Evolutionary conservation across 768 basidiomycete species (phyloP).

Genomic region (Fomitopsis serialis): DNA sequence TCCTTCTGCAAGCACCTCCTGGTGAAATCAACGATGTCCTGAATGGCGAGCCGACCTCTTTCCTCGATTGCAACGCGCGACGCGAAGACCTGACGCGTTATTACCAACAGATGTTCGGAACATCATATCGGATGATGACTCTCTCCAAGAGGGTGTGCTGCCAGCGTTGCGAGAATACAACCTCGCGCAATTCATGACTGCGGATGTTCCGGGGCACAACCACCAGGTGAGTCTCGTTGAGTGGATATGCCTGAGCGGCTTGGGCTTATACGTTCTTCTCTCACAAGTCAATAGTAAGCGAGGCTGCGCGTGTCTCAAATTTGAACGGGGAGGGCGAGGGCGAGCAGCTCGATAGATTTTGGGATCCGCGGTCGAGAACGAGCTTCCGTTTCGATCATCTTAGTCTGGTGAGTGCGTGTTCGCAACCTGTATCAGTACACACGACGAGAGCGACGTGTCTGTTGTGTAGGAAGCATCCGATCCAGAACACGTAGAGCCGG

Average conservation of each 20-base stretch:
- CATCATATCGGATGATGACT: slow-evolving; percentile 83
- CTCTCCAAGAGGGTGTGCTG: slow-evolving; percentile 71
- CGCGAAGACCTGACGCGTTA: not conserved
- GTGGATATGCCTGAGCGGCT: not conserved
- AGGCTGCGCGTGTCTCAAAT: slow-evolving; percentile 46
- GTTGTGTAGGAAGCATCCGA: slow-evolving; percentile 67
- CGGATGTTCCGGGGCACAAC: slow-evolving; percentile 71
- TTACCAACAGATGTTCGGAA: slow-evolving; percentile 69
- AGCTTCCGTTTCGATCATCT: slow-evolving; percentile 86
- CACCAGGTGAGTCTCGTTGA: slow-evolving; percentile 57
- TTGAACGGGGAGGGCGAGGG: slow-evolving; percentile 25
- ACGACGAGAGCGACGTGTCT: not conserved
- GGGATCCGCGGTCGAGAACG: slow-evolving; percentile 77
- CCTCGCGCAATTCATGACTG: slow-evolving; percentile 79
- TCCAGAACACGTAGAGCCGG: slow-evolving; percentile 54
- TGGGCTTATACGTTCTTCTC: not conserved
- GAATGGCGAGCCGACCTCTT: slow-evolving; percentile 50
- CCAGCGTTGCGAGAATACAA: slow-evolving; percentile 85
- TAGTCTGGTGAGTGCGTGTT: slow-evolving; percentile 51
- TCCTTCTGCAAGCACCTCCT: slow-evolving; percentile 87
- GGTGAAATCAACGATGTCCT: slow-evolving; percentile 97
- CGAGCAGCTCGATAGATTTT: slow-evolving; percentile 60
- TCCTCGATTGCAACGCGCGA: not conserved
- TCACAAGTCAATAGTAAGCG: slow-evolving; percentile 77
- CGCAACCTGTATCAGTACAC: too few relatives aligned